These are phyloP conservation scores for Acrasis kona DNA, from an alignment of 78 protist species.

Conservation along the genomic window DNA sequence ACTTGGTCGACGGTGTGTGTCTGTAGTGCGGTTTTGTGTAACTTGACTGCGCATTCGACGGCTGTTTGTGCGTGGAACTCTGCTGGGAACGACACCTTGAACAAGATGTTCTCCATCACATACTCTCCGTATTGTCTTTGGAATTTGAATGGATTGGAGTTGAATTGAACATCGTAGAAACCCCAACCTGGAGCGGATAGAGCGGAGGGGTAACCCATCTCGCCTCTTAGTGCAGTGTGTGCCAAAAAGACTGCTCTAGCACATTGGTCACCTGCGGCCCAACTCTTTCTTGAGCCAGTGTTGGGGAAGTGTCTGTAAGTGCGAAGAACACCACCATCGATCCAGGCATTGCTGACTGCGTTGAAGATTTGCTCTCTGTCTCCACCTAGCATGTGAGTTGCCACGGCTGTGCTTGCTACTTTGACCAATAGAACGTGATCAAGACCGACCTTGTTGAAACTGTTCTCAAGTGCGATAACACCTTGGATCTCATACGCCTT, in stretches of 20 bases:
- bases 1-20: neutral
- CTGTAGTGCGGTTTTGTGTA: conserved; percentile 5
- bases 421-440: conserved; percentile 58
- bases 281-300: conserved; percentile 45
- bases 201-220: conserved; percentile 49
- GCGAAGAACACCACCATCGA: conserved; percentile 40
- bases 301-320: conserved; percentile 56
- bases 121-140: conserved; percentile 9
- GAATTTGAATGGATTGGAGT: conserved; percentile 27
- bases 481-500: conserved; percentile 57
- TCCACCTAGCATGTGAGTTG: conserved; percentile 38
- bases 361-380: conserved; percentile 19
- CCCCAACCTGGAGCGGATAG: conserved; percentile 38
- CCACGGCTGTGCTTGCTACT: conserved; percentile 38
- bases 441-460: conserved; percentile 42
- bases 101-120: conserved; percentile 48
- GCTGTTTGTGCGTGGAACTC: conserved; percentile 64
- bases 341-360: conserved; percentile 41
- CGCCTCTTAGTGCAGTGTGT: conserved; percentile 32
- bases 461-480: conserved; percentile 35
- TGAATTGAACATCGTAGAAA: conserved; percentile 36
- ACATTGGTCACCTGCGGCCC: conserved; percentile 60
- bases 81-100: conserved; percentile 51
- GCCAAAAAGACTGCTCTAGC: conserved; percentile 37
- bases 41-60: conserved; percentile 34